Conservation (phyloP, 257 asterid species). For the Avicennia marina region DNA sequence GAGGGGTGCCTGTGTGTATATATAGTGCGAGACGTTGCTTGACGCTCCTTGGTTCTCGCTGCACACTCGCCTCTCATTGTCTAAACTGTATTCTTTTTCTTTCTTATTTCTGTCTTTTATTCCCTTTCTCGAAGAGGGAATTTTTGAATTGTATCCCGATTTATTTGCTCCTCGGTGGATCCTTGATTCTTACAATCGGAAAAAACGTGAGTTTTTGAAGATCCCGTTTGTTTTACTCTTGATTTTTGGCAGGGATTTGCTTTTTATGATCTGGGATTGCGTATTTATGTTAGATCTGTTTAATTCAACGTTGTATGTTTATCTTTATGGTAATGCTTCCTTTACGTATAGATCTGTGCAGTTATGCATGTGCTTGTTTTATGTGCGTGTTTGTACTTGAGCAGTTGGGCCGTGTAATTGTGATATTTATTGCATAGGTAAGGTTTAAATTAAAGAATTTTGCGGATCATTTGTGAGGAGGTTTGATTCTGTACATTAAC, state of each 20-base stretch:
- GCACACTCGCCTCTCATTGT: constrained; percentile 12
- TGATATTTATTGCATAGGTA: too few species aligned
- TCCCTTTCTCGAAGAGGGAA: too few species aligned
- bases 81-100: background rate
- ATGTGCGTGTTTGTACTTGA: too few species aligned
- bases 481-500: background rate
- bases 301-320: background rate
- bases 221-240: background rate
- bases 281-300: constrained; percentile 15
- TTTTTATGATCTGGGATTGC: constrained; percentile 17
- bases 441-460: too few species aligned
- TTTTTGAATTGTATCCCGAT: background rate
- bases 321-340: background rate
- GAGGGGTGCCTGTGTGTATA: background rate
- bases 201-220: constrained; percentile 26
- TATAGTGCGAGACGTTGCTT: constrained; percentile 4
- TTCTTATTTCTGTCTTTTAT: background rate
- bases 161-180: constrained; percentile 18
- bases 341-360: background rate
- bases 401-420: too few species aligned
- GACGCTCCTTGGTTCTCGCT: constrained; percentile 27
- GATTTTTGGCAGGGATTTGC: constrained; percentile 12
- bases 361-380: too few species aligned
- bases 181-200: background rate
- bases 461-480: too few species aligned